Conservation (phyloP, 2,329 filamentous ascomycete species). For the Thelonectria olida region DNA sequence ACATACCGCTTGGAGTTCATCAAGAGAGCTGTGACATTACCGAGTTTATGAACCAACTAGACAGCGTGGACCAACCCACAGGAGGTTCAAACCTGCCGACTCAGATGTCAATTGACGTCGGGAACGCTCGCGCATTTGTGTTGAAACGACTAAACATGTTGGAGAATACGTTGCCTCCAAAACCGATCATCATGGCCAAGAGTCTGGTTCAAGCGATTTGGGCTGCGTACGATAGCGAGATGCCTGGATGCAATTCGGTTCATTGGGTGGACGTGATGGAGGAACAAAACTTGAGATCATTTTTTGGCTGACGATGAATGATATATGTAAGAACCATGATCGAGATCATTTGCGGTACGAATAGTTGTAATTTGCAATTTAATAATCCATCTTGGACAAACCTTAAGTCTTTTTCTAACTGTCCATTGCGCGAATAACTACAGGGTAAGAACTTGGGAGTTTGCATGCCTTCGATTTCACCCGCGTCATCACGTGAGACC, state of each 20-base stretch:
- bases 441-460: no score
- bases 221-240: conserved; percentile 51
- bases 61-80: conserved; percentile 11
- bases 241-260: conserved; percentile 42
- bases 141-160: conserved; percentile 49
- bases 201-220: conserved; percentile 52
- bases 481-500: neutral
- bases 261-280: conserved; percentile 57
- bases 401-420: no score
- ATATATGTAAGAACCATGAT: neutral
- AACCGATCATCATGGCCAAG: conserved; percentile 52
- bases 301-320: conserved; percentile 42
- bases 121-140: conserved; percentile 50
- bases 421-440: no score
- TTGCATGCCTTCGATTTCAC: no score
- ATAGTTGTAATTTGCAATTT: neutral
- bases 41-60: conserved; percentile 19
- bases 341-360: neutral
- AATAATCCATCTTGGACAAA: neutral
- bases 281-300: conserved; percentile 42
- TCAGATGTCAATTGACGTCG: conserved; percentile 47
- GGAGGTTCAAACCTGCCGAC: conserved; percentile 29
- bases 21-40: conserved; percentile 15
- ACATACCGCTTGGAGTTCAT: conserved; percentile 2
- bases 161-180: conserved; percentile 52